Base-by-base conservation (phyloP, 768 basidiomycete genomes). In the Mycena kentingensis region DNA sequence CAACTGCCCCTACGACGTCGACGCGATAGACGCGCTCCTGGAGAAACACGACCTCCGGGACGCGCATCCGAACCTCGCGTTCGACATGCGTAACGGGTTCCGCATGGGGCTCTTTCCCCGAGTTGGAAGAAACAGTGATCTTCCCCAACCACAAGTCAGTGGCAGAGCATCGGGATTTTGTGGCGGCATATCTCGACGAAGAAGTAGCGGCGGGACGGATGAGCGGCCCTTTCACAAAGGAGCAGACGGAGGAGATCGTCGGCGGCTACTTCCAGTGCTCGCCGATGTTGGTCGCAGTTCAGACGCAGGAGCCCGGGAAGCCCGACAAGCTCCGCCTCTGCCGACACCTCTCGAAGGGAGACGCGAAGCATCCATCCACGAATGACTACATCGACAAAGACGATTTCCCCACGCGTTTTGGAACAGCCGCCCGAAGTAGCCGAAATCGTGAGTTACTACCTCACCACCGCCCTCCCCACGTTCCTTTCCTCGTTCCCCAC, bases 311-410 rank as follows among this genome's bases (percentile, higher is more conserved):
- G 11, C 51, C 53, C 1, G 62, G 46, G 8, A n/a, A 48, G 18
- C 55, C 57, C 0, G 37, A 54, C 26, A 65, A 65, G 44, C 27
- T 49, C 1, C 31, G 62, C 5, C 46, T 63, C 1, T 63, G 62
- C 31, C 41, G 51, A 3, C 48, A 65, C 28, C 39, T 63, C 2
- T 65, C 62, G 10, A 64, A 61, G 29, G 45, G 36, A 5, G 34
- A 37, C 26, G n/a, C 3, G 25, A 11, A 27, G 0, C 24, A 49
- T 4, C 56, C 50, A 10, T 47, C 61, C 2, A 48, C 56, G 4
- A 62, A 63, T n/a, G n/a, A n/a, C n/a, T n/a, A n/a, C n/a, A n/a
- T n/a, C n/a, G n/a, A n/a, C n/a, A n/a, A n/a, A n/a, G n/a, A n/a
- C n/a, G n/a, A n/a, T n/a, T n/a, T n/a, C n/a, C n/a, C n/a, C n/a